These are phyloP conservation scores for Pseudogymnoascus sp. DNA, from an alignment of 2,329 filamentous ascomycete genomes.

Conservation along the genomic window DNA sequence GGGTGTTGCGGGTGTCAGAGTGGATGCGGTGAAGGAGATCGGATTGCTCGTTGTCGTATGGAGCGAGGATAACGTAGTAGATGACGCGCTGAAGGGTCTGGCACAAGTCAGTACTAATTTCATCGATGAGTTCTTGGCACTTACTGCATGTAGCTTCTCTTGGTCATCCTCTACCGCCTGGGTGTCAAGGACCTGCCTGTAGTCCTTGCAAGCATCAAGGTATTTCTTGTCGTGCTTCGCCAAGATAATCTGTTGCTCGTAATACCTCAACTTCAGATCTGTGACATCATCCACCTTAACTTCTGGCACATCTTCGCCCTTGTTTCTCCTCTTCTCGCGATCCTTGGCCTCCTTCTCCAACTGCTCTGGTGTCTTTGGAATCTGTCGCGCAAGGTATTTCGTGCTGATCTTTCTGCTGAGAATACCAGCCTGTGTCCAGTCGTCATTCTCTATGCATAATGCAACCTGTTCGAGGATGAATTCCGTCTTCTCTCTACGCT, in stretches of 20 bases:
- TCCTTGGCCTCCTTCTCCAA: slow-evolving; percentile 86
- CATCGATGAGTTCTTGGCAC: slow-evolving; percentile 25
- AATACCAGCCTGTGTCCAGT: slow-evolving; percentile 94
- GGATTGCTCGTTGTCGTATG: slow-evolving; percentile 97
- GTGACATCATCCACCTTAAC: slow-evolving; percentile 84
- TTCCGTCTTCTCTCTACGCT: slow-evolving; percentile 92
- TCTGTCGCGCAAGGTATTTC: slow-evolving; percentile 79
- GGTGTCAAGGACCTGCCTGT: slow-evolving; percentile 91
- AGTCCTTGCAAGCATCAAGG: slow-evolving; percentile 95
- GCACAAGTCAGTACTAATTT: slow-evolving; percentile 15
- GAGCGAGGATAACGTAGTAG: slow-evolving; percentile 93
- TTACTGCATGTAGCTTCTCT: slow-evolving; percentile 73
- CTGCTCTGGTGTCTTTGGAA: slow-evolving; percentile 83
- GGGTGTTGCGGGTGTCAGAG: slow-evolving; percentile 70
- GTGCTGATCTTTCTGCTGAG: slow-evolving; percentile 96
- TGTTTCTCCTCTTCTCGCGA: slow-evolving; percentile 74
- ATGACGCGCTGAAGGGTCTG: slow-evolving; percentile 89
- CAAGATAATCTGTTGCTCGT: slow-evolving; percentile 92
- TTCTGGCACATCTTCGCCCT: slow-evolving; percentile 68
- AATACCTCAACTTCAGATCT: slow-evolving; percentile 90
- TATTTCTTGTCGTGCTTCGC: slow-evolving; percentile 98
- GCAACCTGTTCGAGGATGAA: slow-evolving; percentile 94
- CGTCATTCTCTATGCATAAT: slow-evolving; percentile 87
- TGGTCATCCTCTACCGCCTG: slow-evolving; percentile 89
- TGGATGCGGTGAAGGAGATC: slow-evolving; percentile 92